Evolutionary conservation across 2,329 filamentous ascomycete genomes (phyloP).

Genomic region (Cordyceps cateniannulata): DNA sequence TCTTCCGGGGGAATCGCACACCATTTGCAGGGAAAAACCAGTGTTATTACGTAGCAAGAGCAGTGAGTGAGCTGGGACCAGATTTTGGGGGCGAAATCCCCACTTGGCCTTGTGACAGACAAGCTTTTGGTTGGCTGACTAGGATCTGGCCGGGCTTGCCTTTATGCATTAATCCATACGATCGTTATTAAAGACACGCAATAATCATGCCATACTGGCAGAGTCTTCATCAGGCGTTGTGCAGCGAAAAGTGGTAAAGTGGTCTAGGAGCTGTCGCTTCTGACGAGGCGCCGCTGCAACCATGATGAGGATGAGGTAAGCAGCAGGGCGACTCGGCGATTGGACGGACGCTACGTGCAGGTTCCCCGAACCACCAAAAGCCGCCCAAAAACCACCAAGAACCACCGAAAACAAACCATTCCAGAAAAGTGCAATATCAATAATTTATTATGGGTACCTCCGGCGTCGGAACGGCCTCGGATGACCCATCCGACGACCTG

Average conservation of each 20-base stretch:
- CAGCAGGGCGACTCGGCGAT: neutral
- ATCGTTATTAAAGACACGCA: neutral
- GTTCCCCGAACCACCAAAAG: neutral
- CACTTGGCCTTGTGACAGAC: constrained; percentile 6
- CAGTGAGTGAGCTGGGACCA: neutral
- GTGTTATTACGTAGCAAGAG: neutral
- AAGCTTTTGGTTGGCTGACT: constrained; percentile 5
- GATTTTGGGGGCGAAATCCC: constrained; percentile 5
- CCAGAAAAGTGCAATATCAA: neutral
- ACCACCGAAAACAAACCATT: neutral
- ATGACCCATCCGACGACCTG: neutral
- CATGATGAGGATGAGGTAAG: neutral
- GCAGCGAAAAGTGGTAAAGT: neutral
- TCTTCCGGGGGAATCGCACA: constrained; percentile 5
- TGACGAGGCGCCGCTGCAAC: neutral
- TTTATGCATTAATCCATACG: neutral
- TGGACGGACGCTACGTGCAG: neutral
- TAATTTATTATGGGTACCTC: neutral
- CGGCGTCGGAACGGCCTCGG: constrained; percentile 9
- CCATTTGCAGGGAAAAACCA: constrained; percentile 7
- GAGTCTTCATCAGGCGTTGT: neutral
- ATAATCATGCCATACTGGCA: neutral
- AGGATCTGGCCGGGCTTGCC: neutral
- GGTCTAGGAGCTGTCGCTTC: neutral
- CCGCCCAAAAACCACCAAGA: too few relatives aligned